Evolutionary conservation across 345 rosid species (phyloP).

Genomic region (Aquilaria malaccensis): DNA sequence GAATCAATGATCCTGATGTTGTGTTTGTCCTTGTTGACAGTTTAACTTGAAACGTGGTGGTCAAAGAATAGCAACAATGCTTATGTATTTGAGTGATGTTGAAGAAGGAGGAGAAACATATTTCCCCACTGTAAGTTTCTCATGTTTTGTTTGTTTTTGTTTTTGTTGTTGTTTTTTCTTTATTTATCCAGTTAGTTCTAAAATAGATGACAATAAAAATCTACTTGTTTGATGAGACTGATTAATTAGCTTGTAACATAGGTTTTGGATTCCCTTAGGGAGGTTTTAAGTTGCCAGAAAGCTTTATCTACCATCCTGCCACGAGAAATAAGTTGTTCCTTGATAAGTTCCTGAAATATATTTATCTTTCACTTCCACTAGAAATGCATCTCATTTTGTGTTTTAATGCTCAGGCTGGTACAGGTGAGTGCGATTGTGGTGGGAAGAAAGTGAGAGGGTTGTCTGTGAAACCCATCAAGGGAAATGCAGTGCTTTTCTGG

Average conservation of each 20-base stretch:
- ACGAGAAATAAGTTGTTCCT: neutral
- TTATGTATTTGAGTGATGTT: constrained; percentile 81
- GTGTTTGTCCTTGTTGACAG: constrained; percentile 26
- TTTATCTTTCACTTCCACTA: neutral
- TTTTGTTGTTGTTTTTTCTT: neutral
- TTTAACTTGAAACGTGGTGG: constrained; percentile 91
- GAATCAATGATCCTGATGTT: neutral
- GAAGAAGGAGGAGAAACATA: constrained; percentile 98
- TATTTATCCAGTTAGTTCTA: neutral
- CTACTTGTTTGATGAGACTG: neutral
- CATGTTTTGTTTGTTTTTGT: neutral
- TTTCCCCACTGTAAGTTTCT: constrained; percentile 72
- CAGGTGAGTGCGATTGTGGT: constrained; percentile 78
- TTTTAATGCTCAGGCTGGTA: constrained; percentile 61
- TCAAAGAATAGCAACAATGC: constrained; percentile 89
- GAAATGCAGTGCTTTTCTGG: constrained; percentile 95
- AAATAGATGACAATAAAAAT: neutral
- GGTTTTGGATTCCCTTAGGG: no score
- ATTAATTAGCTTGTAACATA: no score
- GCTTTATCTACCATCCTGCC: neutral
- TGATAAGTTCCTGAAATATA: neutral
- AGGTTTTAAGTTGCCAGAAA: no score
- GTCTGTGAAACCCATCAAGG: constrained; percentile 85
- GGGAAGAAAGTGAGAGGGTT: constrained; percentile 67
- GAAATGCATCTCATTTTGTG: neutral